Conservation (phyloP, 2,329 filamentous ascomycete species). For the Aspergillus unguis region DNA sequence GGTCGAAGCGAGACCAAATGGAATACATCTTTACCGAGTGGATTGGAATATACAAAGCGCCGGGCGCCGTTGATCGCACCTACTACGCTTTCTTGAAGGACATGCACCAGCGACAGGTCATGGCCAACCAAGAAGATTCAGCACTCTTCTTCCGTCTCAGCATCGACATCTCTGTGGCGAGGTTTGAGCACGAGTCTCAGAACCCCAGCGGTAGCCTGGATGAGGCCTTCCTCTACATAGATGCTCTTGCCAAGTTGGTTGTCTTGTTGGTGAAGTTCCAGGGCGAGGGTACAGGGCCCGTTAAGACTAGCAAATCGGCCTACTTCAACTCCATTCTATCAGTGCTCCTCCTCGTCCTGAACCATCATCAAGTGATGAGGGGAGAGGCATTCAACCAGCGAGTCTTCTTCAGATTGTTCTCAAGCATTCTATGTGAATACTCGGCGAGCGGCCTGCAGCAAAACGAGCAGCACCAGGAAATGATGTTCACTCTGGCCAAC, state of each 20-base stretch:
- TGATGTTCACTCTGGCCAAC: conserved; percentile 68
- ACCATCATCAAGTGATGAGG: conserved; percentile 77
- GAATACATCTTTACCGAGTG: conserved; percentile 97
- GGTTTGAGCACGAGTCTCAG: conserved; percentile 69
- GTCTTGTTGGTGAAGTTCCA: conserved; percentile 72
- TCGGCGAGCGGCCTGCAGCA: conserved; percentile 57
- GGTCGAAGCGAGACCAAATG: conserved; percentile 72
- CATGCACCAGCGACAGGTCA: conserved; percentile 68
- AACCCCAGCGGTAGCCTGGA: conserved; percentile 59
- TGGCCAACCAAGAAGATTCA: conserved; percentile 72
- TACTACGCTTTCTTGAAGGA: conserved; percentile 77
- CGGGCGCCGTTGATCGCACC: conserved; percentile 70
- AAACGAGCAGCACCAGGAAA: conserved; percentile 60
- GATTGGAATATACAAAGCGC: conserved; percentile 76
- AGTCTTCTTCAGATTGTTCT: conserved; percentile 88
- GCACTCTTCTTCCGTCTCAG: conserved; percentile 75
- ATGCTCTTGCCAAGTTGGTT: conserved; percentile 79
- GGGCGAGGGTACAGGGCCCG: conserved; percentile 56
- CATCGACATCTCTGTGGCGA: conserved; percentile 73
- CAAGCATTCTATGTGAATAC: conserved; percentile 75
- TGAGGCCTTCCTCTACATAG: conserved; percentile 62
- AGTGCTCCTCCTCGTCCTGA: conserved; percentile 75
- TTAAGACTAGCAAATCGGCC: conserved; percentile 61
- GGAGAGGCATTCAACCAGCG: conserved; percentile 81
- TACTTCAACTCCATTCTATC: conserved; percentile 77